A percentile compares a stretch with the other conserved stretches of the same genome.
These are phyloP conservation scores for Clarireedia homoeocarpa DNA, from an alignment of 2,329 filamentous ascomycete species.

Conservation along the genomic window DNA sequence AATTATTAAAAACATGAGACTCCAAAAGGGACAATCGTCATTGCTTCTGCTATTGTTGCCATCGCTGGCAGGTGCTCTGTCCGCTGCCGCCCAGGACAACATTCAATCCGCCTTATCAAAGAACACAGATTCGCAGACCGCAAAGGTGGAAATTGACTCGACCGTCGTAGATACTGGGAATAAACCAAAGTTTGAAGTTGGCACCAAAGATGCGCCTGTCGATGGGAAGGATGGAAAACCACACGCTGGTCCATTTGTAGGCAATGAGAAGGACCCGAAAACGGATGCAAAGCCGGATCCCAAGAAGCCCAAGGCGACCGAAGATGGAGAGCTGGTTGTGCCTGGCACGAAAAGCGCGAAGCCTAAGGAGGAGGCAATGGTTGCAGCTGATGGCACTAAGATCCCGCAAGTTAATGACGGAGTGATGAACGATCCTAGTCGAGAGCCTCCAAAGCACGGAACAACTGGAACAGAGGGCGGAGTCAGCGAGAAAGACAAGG, in stretches of 20 bases:
- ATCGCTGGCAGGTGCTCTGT: constrained; percentile 40
- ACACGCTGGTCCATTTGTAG: constrained; percentile 75
- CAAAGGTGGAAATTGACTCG: constrained; percentile 6
- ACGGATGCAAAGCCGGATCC: constrained; percentile 34
- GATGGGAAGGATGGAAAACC: constrained; percentile 93
- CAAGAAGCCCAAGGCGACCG: constrained; percentile 30
- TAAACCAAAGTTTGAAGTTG: constrained; percentile 32
- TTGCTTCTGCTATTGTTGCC: constrained; percentile 55
- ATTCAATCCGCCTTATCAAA: constrained; percentile 18
- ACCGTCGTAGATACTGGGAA: constrained; percentile 17
- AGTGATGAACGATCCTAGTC: constrained; percentile 85
- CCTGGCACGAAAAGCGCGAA: constrained; percentile 41
- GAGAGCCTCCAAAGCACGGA: constrained; percentile 69
- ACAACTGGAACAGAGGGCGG: constrained; percentile 85
- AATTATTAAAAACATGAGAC: constrained; percentile 42
- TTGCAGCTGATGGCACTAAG: constrained; percentile 49
- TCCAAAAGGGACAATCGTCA: constrained; percentile 45
- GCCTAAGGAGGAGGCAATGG: constrained; percentile 29
- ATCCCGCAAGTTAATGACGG: constrained; percentile 63
- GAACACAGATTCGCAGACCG: constrained; percentile 15
- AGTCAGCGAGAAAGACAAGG: constrained; percentile 80
- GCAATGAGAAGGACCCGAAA: constrained; percentile 41
- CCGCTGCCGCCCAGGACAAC: constrained; percentile 22
- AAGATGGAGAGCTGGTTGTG: constrained; percentile 30
- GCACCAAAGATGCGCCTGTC: constrained; percentile 76